Evolutionary conservation across 2,329 filamentous ascomycete species (phyloP).

Genomic region (Colletotrichum sp.): DNA sequence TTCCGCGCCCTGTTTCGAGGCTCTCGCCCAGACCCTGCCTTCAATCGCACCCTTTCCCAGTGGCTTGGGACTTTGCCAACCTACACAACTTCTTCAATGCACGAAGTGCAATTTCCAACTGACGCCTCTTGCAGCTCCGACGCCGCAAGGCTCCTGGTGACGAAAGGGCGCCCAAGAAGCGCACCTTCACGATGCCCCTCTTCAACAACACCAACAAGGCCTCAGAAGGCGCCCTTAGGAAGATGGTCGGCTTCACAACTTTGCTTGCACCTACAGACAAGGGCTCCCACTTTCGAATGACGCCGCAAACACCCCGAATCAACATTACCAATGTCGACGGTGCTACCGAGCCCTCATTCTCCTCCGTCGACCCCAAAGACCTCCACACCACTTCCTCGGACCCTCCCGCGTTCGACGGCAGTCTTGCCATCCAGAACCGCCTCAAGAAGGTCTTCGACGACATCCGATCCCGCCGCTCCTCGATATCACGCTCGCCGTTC

Average conservation of each 20-base stretch:
- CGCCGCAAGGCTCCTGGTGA: constrained; percentile 8
- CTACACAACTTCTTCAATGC: neutral
- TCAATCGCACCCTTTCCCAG: neutral
- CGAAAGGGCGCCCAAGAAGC: constrained; percentile 27
- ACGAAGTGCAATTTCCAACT: neutral
- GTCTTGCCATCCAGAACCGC: constrained; percentile 52
- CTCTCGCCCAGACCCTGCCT: neutral
- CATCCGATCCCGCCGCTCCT: constrained; percentile 38
- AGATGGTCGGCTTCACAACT: constrained; percentile 38
- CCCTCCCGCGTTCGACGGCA: constrained; percentile 44
- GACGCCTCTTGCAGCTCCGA: constrained; percentile 4
- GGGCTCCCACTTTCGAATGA: constrained; percentile 29
- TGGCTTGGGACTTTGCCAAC: neutral
- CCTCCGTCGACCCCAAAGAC: constrained; percentile 14
- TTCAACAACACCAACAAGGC: constrained; percentile 40
- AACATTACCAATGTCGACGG: constrained; percentile 22
- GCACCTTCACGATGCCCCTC: constrained; percentile 42
- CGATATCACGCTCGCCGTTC: constrained; percentile 30
- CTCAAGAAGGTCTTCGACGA: constrained; percentile 53
- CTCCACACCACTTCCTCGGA: neutral
- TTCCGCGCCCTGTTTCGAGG: neutral
- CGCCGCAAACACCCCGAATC: constrained; percentile 15
- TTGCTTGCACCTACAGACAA: constrained; percentile 31
- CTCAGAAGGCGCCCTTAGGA: constrained; percentile 31
- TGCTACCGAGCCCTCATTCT: constrained; percentile 11